Evolutionary conservation across 257 asterid species (phyloP), one percentile per base, ranked within the genome.

Genomic region (Coffea canephora): DNA sequence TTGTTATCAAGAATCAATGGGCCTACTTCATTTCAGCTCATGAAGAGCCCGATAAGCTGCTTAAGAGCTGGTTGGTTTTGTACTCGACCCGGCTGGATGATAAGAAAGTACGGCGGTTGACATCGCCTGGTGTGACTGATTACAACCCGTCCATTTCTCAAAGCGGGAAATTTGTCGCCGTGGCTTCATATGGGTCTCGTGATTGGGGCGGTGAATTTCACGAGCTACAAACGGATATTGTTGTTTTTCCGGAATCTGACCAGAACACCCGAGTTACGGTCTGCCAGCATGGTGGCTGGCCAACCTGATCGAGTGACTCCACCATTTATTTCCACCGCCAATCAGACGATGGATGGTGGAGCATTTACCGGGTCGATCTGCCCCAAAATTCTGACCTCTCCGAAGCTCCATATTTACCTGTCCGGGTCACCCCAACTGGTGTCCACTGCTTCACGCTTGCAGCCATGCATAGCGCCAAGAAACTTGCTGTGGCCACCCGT

Each of bases 301-400:
- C 98, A 0, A 79, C 91, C 19, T 93, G 94, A 91, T 88, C 81
- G 10, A 95, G 91, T 21, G 96, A 94, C 68, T 85, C 89, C 0
- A 82, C 89, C 9, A 52, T 92, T 31, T 93, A 91, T 70, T 94
- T 91, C 82, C 98, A 93, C 54, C 88, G 93, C 21, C 91, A 86
- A 77, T 85, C 91, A 0, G 95, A 93, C 27, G 97, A 94, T 76
- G 98, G 97, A 1, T 94, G 98, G 97, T 94, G 97, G 98, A 89
- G 97, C 87, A 86, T 94, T 76, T 93, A 74, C 86, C 69, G 86
- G 83, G 80, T 86, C 16, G 90, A 93, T 57, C 82, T 93, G 50
- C 85, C 85, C 0, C 77, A 36, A 0, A 71, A 80, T 70, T 87
- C 77, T 16, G 82, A 65, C 1, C 57, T 72, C 19, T 78, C 86